Base-by-base conservation (phyloP, 495 filamentous ascomycete genomes). In the Aspergillus nidulans region DNA sequence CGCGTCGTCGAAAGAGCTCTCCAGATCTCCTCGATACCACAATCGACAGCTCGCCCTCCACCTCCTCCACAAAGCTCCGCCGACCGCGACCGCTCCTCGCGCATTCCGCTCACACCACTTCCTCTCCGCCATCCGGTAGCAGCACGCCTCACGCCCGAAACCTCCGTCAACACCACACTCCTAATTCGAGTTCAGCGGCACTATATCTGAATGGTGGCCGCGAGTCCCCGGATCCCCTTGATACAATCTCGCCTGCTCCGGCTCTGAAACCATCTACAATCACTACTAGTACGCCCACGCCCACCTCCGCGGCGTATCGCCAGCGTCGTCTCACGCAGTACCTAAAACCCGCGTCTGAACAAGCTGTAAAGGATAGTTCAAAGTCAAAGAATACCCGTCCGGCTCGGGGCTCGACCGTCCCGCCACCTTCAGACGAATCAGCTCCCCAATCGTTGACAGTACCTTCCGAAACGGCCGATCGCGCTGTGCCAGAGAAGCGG, bases 21-120 rank as follows among this genome's bases (percentile, higher is more conserved):
- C 69, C 72, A 6, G 72, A 74, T 49, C 70, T 71, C 24, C 63
- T 76, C n/a, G 70, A 73, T 43, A 66, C 63, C 23, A 71, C 63
- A n/a, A 65, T 56, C 42, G 53, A 56, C 23, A 56, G 26, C 19
- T 48, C 47, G 16, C 47, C 34, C 16, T 42, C 51, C 39, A 32
- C 45, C 26, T 8, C 45, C 50, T 50, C 49, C 3, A 44, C 52
- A 21, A 49, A 49, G 32, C 38, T 57, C 49, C 20, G 59, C 47
- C 57, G 59, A 13, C 49, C 49, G 57, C 63, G 63, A 64, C 52
- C 68, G 58, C 53, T 53, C 47, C 55, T 54, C 36, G 44, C 55
- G 20, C 55, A 43, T 23, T 58, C 55, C 55, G 26, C 55, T 55
- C 40, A 53, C 49, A 44, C 55, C 32, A 41, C 34, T 44, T 42